These are phyloP conservation scores for Annulohypoxylon nitens DNA, from an alignment of 495 filamentous ascomycete genomes.

Conservation along the genomic window DNA sequence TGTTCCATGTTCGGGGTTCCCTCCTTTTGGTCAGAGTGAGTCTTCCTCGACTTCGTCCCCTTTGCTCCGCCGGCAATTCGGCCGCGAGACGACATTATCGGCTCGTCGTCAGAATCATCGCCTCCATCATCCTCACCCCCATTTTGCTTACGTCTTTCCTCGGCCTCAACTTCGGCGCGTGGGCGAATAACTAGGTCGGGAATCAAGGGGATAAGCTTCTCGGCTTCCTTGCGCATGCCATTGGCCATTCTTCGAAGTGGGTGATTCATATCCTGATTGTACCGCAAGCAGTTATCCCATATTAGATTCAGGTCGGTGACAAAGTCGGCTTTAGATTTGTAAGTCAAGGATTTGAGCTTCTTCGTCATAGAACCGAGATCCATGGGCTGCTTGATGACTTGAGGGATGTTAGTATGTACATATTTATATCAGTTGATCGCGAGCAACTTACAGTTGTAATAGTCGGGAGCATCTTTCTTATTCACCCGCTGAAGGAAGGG, in stretches of 20 bases:
- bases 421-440: not conserved
- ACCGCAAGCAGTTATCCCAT: slow-evolving; percentile 95
- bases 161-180: slow-evolving; percentile 94
- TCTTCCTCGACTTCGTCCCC: slow-evolving; percentile 84
- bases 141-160: slow-evolving; percentile 86
- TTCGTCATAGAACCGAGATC: slow-evolving; percentile 98
- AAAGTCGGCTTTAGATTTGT: slow-evolving; percentile 96
- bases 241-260: slow-evolving; percentile 92
- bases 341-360: slow-evolving; percentile 87
- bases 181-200: slow-evolving; percentile 91
- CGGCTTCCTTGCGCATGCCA: slow-evolving; percentile 95
- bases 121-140: slow-evolving; percentile 83
- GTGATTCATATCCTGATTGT: slow-evolving; percentile 91
- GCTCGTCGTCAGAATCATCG: slow-evolving; percentile 96
- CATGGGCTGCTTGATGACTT: slow-evolving; percentile 98
- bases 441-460: slow-evolving; percentile 78
- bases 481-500: slow-evolving; percentile 94
- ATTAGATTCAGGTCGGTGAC: slow-evolving; percentile 93
- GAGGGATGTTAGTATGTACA: slow-evolving; percentile 20
- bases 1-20: slow-evolving; percentile 77
- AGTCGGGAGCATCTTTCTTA: slow-evolving; percentile 96
- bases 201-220: slow-evolving; percentile 94
- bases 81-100: slow-evolving; percentile 96
- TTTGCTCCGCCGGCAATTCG: slow-evolving; percentile 85
- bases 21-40: slow-evolving; percentile 80